phyloP scores from a whole-genome alignment of 2,329 filamentous ascomycete genomes.

The Aspergillus fumigatus region DNA sequence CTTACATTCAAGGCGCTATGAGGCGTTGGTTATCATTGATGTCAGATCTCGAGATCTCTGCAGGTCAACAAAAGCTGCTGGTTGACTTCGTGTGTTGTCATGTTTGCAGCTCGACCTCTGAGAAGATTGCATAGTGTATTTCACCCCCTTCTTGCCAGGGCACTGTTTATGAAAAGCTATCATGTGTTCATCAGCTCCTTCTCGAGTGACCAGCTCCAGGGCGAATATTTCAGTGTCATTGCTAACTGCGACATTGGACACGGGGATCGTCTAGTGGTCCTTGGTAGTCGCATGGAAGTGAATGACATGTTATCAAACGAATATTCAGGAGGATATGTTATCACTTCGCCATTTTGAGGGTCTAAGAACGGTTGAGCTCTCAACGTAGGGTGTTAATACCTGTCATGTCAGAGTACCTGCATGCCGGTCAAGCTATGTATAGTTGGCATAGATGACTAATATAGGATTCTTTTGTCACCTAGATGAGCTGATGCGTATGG shows the following conservation, averaged over 20 bases:
- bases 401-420: background rate
- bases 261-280: no score
- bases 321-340: no score
- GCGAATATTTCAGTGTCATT: background rate
- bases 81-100: background rate
- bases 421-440: background rate
- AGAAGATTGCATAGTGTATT: background rate
- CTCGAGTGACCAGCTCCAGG: no score
- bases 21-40: background rate
- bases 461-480: background rate
- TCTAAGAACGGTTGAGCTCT: background rate
- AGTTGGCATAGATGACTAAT: background rate
- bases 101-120: background rate
- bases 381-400: background rate
- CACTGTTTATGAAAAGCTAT: no score
- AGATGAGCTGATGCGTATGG: background rate
- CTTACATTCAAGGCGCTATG: background rate
- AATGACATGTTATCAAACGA: background rate
- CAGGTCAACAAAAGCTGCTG: background rate
- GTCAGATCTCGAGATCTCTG: background rate
- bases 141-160: no score
- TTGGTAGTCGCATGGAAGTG: background rate
- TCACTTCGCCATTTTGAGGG: background rate
- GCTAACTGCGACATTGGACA: background rate
- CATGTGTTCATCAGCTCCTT: background rate